Percentiles rank a stretch among this genome's conserved stretches.
phyloP scores from a whole-genome alignment of 352 stramenopile genomes.

The Thraustochytrium sp. region DNA sequence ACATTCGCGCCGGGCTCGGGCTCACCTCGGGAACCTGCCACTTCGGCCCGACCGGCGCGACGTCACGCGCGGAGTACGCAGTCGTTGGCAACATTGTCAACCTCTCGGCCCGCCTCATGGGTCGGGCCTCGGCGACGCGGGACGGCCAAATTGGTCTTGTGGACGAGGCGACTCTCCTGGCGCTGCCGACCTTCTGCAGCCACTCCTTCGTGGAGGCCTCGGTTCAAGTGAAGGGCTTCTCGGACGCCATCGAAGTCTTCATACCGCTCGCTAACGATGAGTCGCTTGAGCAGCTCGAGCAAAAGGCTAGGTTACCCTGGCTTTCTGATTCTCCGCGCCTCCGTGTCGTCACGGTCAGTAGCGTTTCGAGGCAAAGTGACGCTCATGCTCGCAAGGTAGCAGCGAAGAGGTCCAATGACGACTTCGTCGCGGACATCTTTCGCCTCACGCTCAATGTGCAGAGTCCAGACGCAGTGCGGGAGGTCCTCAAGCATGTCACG shows the following conservation, averaged over 20 bases:
- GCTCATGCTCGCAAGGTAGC: not conserved
- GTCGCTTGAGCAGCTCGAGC: not conserved
- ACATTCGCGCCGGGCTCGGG: not conserved
- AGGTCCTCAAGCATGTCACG: constrained; percentile 25
- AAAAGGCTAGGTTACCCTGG: not conserved
- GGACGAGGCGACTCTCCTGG: not conserved
- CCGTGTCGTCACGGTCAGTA: no score
- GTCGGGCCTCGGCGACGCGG: not conserved
- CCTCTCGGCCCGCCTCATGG: constrained; percentile 1
- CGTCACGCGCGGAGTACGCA: not conserved
- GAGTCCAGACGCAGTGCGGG: not conserved
- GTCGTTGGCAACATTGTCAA: constrained; percentile 18
- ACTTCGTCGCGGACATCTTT: not conserved
- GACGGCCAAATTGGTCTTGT: not conserved
- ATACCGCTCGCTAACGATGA: not conserved
- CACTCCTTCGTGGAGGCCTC: not conserved
- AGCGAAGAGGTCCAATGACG: not conserved
- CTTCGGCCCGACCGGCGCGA: not conserved
- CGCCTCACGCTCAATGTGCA: not conserved
- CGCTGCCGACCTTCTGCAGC: not conserved
- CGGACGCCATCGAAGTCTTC: not conserved
- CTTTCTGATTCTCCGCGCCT: no score
- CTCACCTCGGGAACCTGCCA: not conserved
- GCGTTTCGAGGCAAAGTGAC: not conserved
- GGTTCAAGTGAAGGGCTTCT: constrained; percentile 1